Base-by-base conservation (phyloP, 345 rosid genomes). In the Rhizophora apiculata region DNA sequence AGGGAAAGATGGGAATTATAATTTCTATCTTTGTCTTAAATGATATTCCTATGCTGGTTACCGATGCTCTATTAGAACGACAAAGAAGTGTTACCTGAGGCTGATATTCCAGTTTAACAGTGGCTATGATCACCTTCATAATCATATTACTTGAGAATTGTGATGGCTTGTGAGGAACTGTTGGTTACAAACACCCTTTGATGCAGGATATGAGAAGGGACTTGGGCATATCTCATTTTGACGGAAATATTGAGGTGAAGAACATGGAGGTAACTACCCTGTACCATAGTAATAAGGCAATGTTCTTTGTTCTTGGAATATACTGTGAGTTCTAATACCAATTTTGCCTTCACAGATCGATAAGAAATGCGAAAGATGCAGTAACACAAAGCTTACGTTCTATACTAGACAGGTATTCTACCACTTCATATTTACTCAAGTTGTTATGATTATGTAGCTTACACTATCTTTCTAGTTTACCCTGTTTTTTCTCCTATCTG, bases 361-460 rank as follows among this genome's bases (percentile, higher is more conserved):
- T 9, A 66, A 74, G 37, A 71, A 72, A 26, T 85, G 85, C 49
- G 79, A 77, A 53, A 75, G 72, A n/a, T 85, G 89, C 65, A 76
- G 80, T 62, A 63, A 85, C 43, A 30, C 73, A 16, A 78, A 75
- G 74, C 80, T 81, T 1, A 68, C 73, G 43, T 85, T 76, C 68
- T 64, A 73, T 55, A 72, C 83, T 32, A 73, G 82, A 75, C 86
- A 81, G 68, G 86, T 77, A 77, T 68, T 39, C 32, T 59, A 9
- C 69, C 9, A 68, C 49, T 11, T 30, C 60, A 22, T 10, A 56
- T 8, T 56, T 56, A 56, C 9, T 2, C 60, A 56, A 43, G 60
- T 15, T 56, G 29, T 6, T 56, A 56, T 3, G 30, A 24, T 56
- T 0, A 18, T 43, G 5, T 43, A 15, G 39, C 26, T 21, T 2